Evolutionary conservation across 2,329 filamentous ascomycete genomes (phyloP).

Genomic region (Furcasterigmium sp.): DNA sequence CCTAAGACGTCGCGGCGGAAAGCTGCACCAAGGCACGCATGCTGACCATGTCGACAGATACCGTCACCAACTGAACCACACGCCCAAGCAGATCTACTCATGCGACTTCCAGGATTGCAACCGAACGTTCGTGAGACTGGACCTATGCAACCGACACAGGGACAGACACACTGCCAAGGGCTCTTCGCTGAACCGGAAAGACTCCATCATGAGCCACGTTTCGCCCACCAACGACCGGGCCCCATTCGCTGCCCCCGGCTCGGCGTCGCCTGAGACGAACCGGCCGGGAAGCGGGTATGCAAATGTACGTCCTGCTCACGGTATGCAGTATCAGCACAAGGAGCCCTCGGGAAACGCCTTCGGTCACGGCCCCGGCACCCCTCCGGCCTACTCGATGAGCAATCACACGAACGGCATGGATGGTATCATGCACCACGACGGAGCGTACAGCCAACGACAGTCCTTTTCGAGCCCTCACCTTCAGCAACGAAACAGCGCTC

Average conservation of each 20-base stretch:
- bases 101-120: slow-evolving; percentile 91
- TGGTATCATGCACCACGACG: slow-evolving; percentile 35
- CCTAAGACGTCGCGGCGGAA: neutral
- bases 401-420: slow-evolving; percentile 29
- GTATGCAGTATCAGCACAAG: slow-evolving; percentile 39
- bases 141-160: slow-evolving; percentile 80
- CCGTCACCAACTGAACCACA: slow-evolving; percentile 92
- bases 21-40: too few species aligned
- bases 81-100: slow-evolving; percentile 89
- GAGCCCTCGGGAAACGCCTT: slow-evolving; percentile 39
- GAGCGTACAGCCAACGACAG: slow-evolving; percentile 24
- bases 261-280: slow-evolving; percentile 43
- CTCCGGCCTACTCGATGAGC: slow-evolving; percentile 24
- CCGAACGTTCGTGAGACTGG: slow-evolving; percentile 86
- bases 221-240: slow-evolving; percentile 38
- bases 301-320: slow-evolving; percentile 29
- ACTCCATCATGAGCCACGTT: slow-evolving; percentile 53
- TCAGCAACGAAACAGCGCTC: slow-evolving; percentile 33
- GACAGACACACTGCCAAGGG: slow-evolving; percentile 77
- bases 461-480: slow-evolving; percentile 21
- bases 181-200: slow-evolving; percentile 70
- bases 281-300: slow-evolving; percentile 35
- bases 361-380: slow-evolving; percentile 38
- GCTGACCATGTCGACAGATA: slow-evolving; percentile 40
- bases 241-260: slow-evolving; percentile 32